Evolutionary conservation across 768 basidiomycete species (phyloP), one percentile per base, ranked within the genome.

Genomic region (Mycena galopus): DNA sequence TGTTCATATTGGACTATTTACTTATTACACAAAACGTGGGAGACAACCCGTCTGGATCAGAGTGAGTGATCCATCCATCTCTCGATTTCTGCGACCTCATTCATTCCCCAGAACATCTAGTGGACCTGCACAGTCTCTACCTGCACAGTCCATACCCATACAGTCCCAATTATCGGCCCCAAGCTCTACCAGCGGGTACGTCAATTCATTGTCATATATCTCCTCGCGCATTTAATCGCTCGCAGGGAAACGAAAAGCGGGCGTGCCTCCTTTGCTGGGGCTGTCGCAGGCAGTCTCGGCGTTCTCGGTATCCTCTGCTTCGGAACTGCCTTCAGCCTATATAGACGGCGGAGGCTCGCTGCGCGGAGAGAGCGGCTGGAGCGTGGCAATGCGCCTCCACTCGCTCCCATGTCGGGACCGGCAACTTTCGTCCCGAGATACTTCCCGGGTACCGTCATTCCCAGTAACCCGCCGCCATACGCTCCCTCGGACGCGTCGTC

Each of bases 361-460:
- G 81, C 81, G 11, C 82, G 79, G 47, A 82, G 86, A 69, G 86
- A 88, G 39, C 83, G 82, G 14, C 78, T 72, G 57, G 80, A 85
- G 64, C 77, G 79, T 44, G 77, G 80, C 17, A 53, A 19, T 14
- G 47, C 55, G 21, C 56, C 67, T 44, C 44, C 62, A 23, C 51
- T 42, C 8, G 33, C 56, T 7, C 76, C 62, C 37, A 86, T 87
- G 84, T 76, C 78, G 25, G 88, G 87, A 14, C 86, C 88, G 30
- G 80, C 79, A 11, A 83, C 86, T 4, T 90, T 90, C 78, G 79
- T 88, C 23, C 88, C 89, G 79, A 86, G 88, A 76, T 90, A 85
- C 79, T 90, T 90, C 86, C 89, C 88, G 30, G 87, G 86, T 11
- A 86, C 87, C 0, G 76, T 82, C 33, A 80, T 86, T 21, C 81